Percentiles rank a stretch among this genome's conserved stretches.
These are phyloP conservation scores for Lentinus tigrinus DNA, from an alignment of 768 basidiomycete species.

Conservation along the genomic window DNA sequence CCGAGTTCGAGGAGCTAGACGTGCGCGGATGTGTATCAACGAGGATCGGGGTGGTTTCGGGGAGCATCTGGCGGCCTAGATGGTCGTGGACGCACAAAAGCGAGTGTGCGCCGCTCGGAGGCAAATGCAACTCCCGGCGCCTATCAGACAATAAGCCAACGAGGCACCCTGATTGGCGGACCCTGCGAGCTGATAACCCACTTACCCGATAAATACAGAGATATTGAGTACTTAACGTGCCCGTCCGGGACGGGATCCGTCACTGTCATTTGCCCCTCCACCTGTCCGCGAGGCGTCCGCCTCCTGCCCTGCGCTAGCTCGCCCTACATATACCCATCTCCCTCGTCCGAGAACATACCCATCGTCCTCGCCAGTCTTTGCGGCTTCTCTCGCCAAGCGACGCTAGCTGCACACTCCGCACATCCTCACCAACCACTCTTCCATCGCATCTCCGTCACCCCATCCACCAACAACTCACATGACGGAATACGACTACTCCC, in stretches of 20 bases:
- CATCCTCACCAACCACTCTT: no score
- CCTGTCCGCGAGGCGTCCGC: slow-evolving; percentile 17
- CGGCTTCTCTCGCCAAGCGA: background rate
- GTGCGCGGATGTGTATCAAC: no score
- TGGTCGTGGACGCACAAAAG: no score
- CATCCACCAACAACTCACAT: slow-evolving; percentile 11
- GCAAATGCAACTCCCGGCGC: no score
- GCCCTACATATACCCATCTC: slow-evolving; percentile 8
- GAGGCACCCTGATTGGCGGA: no score
- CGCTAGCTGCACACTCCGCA: no score
- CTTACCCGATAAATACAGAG: background rate
- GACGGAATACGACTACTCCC: slow-evolving; percentile 38
- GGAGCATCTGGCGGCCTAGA: no score
- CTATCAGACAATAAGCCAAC: no score
- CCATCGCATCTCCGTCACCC: background rate
- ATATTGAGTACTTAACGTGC: background rate
- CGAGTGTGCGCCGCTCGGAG: no score
- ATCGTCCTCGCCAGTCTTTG: background rate
- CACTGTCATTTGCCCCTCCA: slow-evolving; percentile 8
- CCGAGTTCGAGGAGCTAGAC: no score
- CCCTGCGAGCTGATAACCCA: no score
- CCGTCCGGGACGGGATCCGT: slow-evolving; percentile 12
- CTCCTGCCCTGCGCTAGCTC: slow-evolving; percentile 12
- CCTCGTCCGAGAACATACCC: slow-evolving; percentile 1
- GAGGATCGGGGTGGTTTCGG: no score